phyloP scores from a whole-genome alignment of 1,139 yeast genomes.

The Hanseniaspora gamundiae region DNA sequence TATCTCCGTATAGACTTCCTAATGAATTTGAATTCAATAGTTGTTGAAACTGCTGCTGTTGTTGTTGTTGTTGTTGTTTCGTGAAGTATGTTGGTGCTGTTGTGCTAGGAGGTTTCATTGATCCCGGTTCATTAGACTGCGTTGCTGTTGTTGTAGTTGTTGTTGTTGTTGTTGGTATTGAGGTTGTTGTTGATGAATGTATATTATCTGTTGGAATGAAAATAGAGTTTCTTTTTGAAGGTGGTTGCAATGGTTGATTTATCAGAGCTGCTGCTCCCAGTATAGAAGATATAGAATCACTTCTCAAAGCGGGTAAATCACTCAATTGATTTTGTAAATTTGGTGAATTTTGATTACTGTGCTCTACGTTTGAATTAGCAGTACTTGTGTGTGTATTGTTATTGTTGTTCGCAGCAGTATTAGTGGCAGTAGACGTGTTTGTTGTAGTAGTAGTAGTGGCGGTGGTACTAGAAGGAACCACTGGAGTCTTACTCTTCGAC shows the following conservation, averaged over 20 bases:
- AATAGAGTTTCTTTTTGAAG: conserved; percentile 8
- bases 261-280: conserved; percentile 8
- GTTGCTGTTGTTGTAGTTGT: too few species aligned
- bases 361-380: conserved; percentile 12
- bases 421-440: conserved; percentile 11
- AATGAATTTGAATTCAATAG: conserved; percentile 6
- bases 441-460: conserved; percentile 6
- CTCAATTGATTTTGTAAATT: neutral
- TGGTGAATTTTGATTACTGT: conserved; percentile 10
- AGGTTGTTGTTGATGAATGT: neutral
- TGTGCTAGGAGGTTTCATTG: conserved; percentile 8
- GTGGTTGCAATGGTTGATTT: conserved; percentile 3
- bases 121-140: neutral
- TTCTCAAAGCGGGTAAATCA: conserved; percentile 4
- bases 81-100: conserved; percentile 3
- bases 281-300: conserved; percentile 6
- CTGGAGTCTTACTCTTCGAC: neutral
- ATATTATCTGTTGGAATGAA: neutral
- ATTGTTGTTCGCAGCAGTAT: conserved; percentile 6
- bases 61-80: conserved; percentile 1
- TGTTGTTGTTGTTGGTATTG: neutral
- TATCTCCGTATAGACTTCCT: conserved; percentile 5
- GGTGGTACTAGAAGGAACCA: neutral
- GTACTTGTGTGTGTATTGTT: conserved; percentile 8
- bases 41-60: conserved; percentile 2